A percentile compares a stretch with the other conserved stretches of the same genome.
These are phyloP conservation scores for Neurospora sp. DNA, from an alignment of 2,329 filamentous ascomycete genomes.

Conservation along the genomic window DNA sequence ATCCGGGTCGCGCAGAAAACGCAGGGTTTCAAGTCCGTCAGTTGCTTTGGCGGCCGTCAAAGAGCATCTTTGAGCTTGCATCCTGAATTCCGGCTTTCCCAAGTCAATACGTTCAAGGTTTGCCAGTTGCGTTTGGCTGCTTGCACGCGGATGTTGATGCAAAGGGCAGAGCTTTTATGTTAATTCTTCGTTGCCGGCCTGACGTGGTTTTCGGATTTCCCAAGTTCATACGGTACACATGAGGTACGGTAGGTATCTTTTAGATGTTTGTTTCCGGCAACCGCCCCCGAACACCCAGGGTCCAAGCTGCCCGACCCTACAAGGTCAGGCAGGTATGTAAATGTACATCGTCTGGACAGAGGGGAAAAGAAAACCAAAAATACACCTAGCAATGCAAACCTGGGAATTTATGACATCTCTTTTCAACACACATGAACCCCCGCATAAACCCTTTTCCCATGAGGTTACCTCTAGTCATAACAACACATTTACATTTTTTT, in stretches of 20 bases:
- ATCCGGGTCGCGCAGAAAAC: background rate
- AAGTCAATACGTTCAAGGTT: background rate
- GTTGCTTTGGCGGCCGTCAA: background rate
- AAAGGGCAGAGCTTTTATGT: background rate
- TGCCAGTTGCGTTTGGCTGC: background rate
- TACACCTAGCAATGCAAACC: background rate
- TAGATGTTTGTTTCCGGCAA: background rate
- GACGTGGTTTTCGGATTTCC: background rate
- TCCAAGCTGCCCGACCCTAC: background rate
- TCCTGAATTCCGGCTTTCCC: background rate
- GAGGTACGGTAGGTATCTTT: background rate
- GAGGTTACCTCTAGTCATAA: background rate
- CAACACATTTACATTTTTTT: background rate
- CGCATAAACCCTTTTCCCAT: background rate
- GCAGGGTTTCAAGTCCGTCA: background rate
- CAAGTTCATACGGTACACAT: background rate
- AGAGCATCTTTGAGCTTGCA: background rate
- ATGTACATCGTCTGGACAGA: background rate
- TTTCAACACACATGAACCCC: background rate
- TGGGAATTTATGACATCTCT: background rate
- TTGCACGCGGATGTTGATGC: background rate
- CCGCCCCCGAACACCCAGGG: background rate
- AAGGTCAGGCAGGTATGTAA: background rate
- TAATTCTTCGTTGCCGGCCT: background rate
- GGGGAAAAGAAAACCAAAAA: background rate